Base-by-base conservation (phyloP, 495 filamentous ascomycete genomes). In the Podospora comata region DNA sequence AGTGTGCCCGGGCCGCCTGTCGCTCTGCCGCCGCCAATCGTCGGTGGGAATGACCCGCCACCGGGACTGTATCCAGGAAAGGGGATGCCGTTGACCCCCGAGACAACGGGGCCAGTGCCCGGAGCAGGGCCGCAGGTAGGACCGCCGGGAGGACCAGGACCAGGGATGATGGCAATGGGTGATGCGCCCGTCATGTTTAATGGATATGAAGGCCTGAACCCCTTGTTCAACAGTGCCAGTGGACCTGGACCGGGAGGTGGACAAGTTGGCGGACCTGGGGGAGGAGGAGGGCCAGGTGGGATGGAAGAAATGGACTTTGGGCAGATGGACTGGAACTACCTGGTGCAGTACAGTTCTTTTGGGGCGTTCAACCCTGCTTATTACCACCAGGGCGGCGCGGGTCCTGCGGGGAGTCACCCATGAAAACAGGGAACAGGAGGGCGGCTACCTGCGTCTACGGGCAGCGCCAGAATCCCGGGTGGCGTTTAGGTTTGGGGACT, bases 321-420 rank as follows among this genome's bases (percentile, higher is more conserved):
- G 18, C 77, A 81, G 32, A 79, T 83, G 77, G 80, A 83, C 53
- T 82, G 79, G 81, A 78, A 79, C 55, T 81, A 79, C 62, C 55
- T 83, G 16, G 73, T 81, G 48, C 81, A 81, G 68, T 78, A 79
- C 27, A 68, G 67, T 57, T 69, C 69, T 23, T 72, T 72, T 48
- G 77, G 79, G 6, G 79, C 78, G 48, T 80, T 77, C 65, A 78
- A 72, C 58, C 71, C 75, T 13, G 20, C 56, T 26, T 72, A 67
- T 48, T 69, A 65, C 34, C 58, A 56, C 30, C 68, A 63, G 54
- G 16, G 19, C 15, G 54, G 54, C 11, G 54, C 54, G 15, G 55
- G 16, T 26, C 9, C 39, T 48, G 55, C 55, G 55, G 55, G 55
- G 11, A 26, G n/a, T 58, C 55, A 58, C 18, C 55, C 55, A 18